phyloP scores from a whole-genome alignment of 768 basidiomycete species.

The Macrolepiota fuliginosa region DNA sequence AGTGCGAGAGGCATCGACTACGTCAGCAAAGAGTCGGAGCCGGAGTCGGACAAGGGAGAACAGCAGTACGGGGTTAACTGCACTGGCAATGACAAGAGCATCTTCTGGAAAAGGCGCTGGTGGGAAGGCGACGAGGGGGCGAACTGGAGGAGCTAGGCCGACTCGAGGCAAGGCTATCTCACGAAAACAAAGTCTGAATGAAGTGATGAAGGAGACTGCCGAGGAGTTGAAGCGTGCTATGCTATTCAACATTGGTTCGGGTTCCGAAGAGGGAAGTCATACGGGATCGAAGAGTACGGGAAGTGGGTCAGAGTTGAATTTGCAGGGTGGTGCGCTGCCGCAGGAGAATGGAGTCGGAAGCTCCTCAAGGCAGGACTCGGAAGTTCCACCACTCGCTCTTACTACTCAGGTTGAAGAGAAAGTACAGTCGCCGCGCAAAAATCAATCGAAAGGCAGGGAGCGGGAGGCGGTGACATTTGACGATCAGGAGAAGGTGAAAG shows the following conservation, averaged over 20 bases:
- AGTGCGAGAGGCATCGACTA: not conserved
- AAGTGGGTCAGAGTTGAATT: conserved; percentile 1
- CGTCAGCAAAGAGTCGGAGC: conserved; percentile 9
- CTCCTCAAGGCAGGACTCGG: not conserved
- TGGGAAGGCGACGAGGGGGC: not conserved
- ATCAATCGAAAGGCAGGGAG: conserved; percentile 4
- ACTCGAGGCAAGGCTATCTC: not conserved
- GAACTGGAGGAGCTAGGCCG: not conserved
- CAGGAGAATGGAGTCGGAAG: not conserved
- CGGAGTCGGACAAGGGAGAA: conserved; percentile 4
- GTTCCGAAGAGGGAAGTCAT: conserved; percentile 4
- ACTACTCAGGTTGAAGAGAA: conserved; percentile 6
- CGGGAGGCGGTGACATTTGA: conserved; percentile 12
- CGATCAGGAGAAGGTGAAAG: conserved; percentile 16
- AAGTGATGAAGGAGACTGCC: not conserved
- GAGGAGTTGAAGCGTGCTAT: conserved; percentile 6
- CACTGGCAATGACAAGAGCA: conserved; percentile 8
- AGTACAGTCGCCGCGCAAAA: not conserved
- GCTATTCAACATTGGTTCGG: conserved; percentile 7
- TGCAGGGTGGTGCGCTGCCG: not conserved
- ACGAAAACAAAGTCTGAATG: conserved; percentile 5
- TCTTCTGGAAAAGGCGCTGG: conserved; percentile 1
- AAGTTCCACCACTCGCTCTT: not conserved
- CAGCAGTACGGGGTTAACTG: not conserved
- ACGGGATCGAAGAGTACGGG: conserved; percentile 6